phyloP scores from a whole-genome alignment of 2,329 filamentous ascomycete species.

The Teratosphaeria pseudoeucalypti region DNA sequence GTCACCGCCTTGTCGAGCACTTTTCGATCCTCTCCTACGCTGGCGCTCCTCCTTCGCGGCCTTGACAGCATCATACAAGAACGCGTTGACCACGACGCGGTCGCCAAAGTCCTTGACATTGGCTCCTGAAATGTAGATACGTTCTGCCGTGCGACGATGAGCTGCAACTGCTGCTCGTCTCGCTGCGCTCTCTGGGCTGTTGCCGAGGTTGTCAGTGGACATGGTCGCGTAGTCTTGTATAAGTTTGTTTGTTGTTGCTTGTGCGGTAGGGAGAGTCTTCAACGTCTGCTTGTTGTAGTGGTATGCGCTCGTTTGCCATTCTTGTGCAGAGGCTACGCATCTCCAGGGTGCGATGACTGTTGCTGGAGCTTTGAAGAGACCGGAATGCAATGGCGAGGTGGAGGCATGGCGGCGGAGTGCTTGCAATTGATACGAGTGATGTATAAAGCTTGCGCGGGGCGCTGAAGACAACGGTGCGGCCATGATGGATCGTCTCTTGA shows the following conservation, averaged over 20 bases:
- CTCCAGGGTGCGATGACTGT: conserved; percentile 9
- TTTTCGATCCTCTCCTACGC: conserved; percentile 1
- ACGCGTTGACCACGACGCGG: conserved; percentile 12
- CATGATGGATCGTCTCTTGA: neutral
- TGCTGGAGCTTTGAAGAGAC: conserved; percentile 4
- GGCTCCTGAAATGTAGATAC: conserved; percentile 9
- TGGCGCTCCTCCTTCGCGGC: conserved; percentile 5
- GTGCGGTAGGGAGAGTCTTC: conserved; percentile 12
- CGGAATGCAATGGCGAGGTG: conserved; percentile 1
- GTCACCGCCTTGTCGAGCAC: neutral
- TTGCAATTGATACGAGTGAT: conserved; percentile 4
- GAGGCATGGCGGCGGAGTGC: conserved; percentile 2
- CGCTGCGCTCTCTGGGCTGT: conserved; percentile 2
- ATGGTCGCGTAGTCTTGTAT: conserved; percentile 11
- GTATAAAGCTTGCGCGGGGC: conserved; percentile 4
- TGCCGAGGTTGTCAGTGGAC: neutral
- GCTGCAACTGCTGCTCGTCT: conserved; percentile 4
- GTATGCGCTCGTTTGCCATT: conserved; percentile 17
- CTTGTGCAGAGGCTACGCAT: conserved; percentile 11
- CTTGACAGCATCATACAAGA: conserved; percentile 10
- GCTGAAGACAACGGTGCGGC: conserved; percentile 1
- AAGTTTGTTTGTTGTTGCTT: conserved; percentile 9
- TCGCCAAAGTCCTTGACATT: conserved; percentile 15
- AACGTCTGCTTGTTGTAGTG: conserved; percentile 14
- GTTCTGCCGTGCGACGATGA: conserved; percentile 7